These are phyloP conservation scores for Solanum raphanifolium DNA, from an alignment of 257 asterid species.

Conservation along the genomic window DNA sequence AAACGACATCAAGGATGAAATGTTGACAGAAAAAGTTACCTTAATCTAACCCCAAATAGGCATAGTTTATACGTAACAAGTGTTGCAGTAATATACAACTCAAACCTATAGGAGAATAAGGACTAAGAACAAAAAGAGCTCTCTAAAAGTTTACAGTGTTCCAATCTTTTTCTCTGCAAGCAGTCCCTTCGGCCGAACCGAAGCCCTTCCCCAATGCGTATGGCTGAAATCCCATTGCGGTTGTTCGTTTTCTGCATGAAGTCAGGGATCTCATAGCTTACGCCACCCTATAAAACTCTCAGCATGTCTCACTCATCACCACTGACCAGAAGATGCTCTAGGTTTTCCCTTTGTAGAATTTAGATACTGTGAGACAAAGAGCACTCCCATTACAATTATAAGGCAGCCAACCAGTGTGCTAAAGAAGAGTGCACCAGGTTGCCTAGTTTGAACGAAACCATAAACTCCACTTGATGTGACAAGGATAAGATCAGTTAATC, in stretches of 20 bases:
- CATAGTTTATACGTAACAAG: neutral
- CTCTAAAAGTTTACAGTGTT: neutral
- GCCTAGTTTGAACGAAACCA: slow-evolving; percentile 93
- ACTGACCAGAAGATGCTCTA: slow-evolving; percentile 38
- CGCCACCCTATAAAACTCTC: neutral
- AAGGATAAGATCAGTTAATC: slow-evolving; percentile 70
- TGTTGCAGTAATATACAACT: neutral
- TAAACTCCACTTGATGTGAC: slow-evolving; percentile 78
- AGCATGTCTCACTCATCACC: slow-evolving; percentile 18
- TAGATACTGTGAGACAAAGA: slow-evolving; percentile 75
- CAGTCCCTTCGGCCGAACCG: neutral
- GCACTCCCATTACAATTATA: slow-evolving; percentile 78
- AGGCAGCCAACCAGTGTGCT: slow-evolving; percentile 97
- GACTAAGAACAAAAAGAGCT: neutral
- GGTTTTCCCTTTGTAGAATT: slow-evolving; percentile 80
- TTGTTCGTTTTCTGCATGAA: neutral
- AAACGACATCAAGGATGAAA: neutral
- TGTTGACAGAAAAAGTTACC: neutral
- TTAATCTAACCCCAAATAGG: neutral
- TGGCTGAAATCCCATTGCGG: neutral
- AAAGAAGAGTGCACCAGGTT: slow-evolving; percentile 96
- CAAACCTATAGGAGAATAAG: neutral
- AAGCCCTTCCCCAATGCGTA: neutral
- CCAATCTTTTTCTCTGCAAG: neutral
- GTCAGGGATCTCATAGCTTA: neutral